These are phyloP conservation scores for Yamadazyma nakazawae DNA, from an alignment of 805 yeast genomes.

Conservation along the genomic window DNA sequence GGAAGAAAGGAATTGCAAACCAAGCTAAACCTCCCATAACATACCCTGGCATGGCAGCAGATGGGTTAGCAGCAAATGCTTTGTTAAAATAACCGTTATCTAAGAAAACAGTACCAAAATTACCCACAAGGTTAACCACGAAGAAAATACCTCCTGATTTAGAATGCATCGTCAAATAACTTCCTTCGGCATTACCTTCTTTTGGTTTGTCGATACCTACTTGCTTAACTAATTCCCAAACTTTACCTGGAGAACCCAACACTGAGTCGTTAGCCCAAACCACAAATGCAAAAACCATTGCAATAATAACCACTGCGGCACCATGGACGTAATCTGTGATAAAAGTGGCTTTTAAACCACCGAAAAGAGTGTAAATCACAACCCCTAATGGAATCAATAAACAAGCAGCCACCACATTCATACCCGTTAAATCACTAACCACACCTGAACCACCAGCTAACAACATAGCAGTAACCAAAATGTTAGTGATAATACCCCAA, in stretches of 20 bases:
- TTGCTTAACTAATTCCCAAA: slow-evolving; percentile 69
- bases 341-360: slow-evolving; percentile 46
- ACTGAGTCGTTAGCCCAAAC: slow-evolving; percentile 66
- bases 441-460: slow-evolving; percentile 89
- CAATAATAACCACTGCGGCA: slow-evolving; percentile 65
- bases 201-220: slow-evolving; percentile 63
- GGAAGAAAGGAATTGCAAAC: slow-evolving; percentile 85
- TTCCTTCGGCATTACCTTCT: slow-evolving; percentile 79
- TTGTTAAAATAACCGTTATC: slow-evolving; percentile 89
- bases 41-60: slow-evolving; percentile 83
- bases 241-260: slow-evolving; percentile 79
- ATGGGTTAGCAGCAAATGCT: slow-evolving; percentile 83
- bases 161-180: slow-evolving; percentile 84
- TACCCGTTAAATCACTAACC: slow-evolving; percentile 74
- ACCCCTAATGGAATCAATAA: slow-evolving; percentile 82
- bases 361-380: slow-evolving; percentile 40
- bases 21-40: slow-evolving; percentile 85
- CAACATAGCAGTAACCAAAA: slow-evolving; percentile 89
- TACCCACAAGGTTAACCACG: slow-evolving; percentile 82
- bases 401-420: slow-evolving; percentile 74
- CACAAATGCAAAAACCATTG: slow-evolving; percentile 76
- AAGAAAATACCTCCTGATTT: slow-evolving; percentile 85
- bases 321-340: slow-evolving; percentile 45
- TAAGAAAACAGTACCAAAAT: slow-evolving; percentile 83
- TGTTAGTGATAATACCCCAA: slow-evolving; percentile 84